These are phyloP conservation scores for Pseudopithomyces chartarum DNA, from an alignment of 2,329 filamentous ascomycete genomes.

Conservation along the genomic window DNA sequence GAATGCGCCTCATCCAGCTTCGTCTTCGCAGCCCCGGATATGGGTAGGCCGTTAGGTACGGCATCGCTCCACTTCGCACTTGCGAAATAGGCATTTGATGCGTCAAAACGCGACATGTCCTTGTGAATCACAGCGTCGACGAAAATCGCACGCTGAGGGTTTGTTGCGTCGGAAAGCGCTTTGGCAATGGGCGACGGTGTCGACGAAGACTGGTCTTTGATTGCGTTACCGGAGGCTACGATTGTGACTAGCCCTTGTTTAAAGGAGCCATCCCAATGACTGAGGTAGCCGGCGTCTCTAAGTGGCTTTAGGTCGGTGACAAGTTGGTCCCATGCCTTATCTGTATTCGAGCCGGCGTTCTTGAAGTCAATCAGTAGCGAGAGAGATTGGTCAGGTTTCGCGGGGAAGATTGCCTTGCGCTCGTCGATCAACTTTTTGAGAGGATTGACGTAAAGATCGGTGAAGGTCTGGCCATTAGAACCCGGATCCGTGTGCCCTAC, in stretches of 20 bases:
- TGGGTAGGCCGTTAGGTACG: constrained; percentile 7
- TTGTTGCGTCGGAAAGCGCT: constrained; percentile 62
- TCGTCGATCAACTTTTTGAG: constrained; percentile 40
- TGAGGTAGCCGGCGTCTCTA: constrained; percentile 53
- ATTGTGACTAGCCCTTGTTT: constrained; percentile 50
- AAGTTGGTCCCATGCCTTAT: constrained; percentile 32
- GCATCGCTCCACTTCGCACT: constrained; percentile 51
- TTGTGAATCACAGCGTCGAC: constrained; percentile 16
- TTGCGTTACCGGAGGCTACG: constrained; percentile 57
- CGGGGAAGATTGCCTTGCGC: constrained; percentile 23
- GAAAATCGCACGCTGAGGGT: constrained; percentile 47
- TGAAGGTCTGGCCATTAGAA: constrained; percentile 59
- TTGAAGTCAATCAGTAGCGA: constrained; percentile 58
- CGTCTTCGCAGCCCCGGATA: constrained; percentile 44
- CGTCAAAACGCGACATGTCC: constrained; percentile 28
- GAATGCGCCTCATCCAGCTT: constrained; percentile 58
- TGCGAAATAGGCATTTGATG: constrained; percentile 56
- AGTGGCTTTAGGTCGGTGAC: constrained; percentile 49
- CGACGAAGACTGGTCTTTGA: constrained; percentile 47
- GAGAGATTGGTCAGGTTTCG: constrained; percentile 43
- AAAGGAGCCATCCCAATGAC: constrained; percentile 50
- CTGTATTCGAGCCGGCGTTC: constrained; percentile 23
- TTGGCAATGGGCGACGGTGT: constrained; percentile 45
- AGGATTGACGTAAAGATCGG: constrained; percentile 68
- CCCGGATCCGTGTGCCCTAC: constrained; percentile 65